Conservation (phyloP, 176 grass and related monocot species). For the Otatea glauca region DNA sequence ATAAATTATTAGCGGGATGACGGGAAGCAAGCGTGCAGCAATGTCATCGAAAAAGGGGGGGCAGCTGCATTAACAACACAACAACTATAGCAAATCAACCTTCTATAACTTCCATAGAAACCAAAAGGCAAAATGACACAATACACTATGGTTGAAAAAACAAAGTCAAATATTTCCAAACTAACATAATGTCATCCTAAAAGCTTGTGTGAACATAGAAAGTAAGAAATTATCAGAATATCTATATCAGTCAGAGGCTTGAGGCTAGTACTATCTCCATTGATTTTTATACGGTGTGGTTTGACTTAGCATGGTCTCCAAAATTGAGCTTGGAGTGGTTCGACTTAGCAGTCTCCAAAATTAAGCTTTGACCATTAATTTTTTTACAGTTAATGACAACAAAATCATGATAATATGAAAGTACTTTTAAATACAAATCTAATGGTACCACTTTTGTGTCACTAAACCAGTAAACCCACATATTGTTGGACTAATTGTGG, state of each 20-base stretch:
- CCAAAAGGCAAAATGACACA: slow-evolving; percentile 21
- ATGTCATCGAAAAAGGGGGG: slow-evolving; percentile 98
- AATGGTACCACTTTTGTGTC: neutral
- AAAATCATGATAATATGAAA: neutral
- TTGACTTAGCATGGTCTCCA: neutral
- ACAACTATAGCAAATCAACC: slow-evolving; percentile 46
- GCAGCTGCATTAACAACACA: slow-evolving; percentile 76
- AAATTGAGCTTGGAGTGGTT: neutral
- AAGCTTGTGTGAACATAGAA: slow-evolving; percentile 20
- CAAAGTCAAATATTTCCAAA: slow-evolving; percentile 34
- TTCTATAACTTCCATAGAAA: slow-evolving; percentile 29
- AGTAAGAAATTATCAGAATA: slow-evolving; percentile 30
- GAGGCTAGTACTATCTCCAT: neutral
- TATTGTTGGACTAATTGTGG: neutral
- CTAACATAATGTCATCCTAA: slow-evolving; percentile 32
- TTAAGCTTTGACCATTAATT: neutral
- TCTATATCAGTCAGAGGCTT: neutral
- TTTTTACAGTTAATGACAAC: neutral
- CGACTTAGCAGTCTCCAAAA: neutral
- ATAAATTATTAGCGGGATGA: slow-evolving; percentile 94
- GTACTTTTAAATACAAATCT: slow-evolving; percentile 18
- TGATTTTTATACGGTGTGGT: neutral
- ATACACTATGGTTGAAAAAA: slow-evolving; percentile 28
- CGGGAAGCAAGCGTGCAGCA: slow-evolving; percentile 82
- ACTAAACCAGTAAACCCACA: neutral